phyloP scores from a whole-genome alignment of 352 stramenopile genomes.

The Nothophytophthora sp. region DNA sequence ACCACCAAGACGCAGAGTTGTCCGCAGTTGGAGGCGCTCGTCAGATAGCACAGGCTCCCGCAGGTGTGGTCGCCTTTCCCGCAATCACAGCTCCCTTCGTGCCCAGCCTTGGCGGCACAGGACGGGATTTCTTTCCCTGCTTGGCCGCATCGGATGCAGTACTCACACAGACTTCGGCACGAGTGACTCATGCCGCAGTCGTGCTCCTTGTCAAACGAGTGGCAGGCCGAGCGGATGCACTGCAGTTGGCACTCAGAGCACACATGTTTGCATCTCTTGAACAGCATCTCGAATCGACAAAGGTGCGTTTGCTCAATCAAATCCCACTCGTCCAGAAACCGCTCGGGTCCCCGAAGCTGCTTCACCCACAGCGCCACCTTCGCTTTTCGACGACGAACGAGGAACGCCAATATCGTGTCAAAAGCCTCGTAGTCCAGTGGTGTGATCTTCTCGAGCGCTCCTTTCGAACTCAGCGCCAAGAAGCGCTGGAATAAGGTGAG shows the following conservation, averaged over 20 bases:
- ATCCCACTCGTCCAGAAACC: constrained; percentile 39
- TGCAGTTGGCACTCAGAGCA: constrained; percentile 37
- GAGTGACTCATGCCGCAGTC: constrained; percentile 45
- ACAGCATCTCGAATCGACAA: constrained; percentile 20
- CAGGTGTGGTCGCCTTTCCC: constrained; percentile 40
- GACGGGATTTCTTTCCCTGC: constrained; percentile 17
- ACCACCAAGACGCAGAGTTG: constrained; percentile 22
- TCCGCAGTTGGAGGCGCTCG: constrained; percentile 33
- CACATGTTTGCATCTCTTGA: constrained; percentile 33
- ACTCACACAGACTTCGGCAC: constrained; percentile 34
- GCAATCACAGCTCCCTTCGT: constrained; percentile 45
- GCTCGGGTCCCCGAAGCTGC: constrained; percentile 21
- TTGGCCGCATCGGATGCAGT: constrained; percentile 24
- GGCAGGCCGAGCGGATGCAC: constrained; percentile 33
- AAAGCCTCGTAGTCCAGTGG: constrained; percentile 27
- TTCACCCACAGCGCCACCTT: constrained; percentile 38
- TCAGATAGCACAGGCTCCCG: constrained; percentile 20
- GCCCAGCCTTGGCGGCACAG: constrained; percentile 30
- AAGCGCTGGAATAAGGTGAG: constrained; percentile 25
- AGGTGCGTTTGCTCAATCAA: constrained; percentile 25
- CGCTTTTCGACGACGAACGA: constrained; percentile 35
- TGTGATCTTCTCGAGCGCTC: constrained; percentile 21
- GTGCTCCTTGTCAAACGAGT: constrained; percentile 29
- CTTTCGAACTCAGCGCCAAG: constrained; percentile 18
- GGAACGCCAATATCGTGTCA: constrained; percentile 34